Evolutionary conservation across 2,329 filamentous ascomycete species (phyloP), one percentile per base, ranked within the genome.

Genomic region (Penicillium sp.): DNA sequence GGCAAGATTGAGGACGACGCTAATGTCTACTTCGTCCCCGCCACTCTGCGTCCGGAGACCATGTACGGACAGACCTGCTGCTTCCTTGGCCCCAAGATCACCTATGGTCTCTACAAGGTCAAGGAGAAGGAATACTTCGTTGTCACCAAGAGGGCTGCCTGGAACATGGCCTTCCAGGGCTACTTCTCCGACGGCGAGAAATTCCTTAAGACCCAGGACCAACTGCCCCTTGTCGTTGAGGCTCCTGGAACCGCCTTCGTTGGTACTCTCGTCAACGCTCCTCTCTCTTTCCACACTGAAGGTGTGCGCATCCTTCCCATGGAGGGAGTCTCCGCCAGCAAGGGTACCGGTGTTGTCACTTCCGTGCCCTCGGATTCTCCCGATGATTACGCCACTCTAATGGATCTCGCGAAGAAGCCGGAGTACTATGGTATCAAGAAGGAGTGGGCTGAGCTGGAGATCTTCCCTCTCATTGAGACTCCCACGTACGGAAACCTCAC

Each of bases 11-110:
- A 91, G 6, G 78, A 83, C 31, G 82, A 80, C 56, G 84, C 87
- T 40, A 85, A 85, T 54, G 84, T 96, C 49, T 97, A 85, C 74
- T 85, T 97, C 62, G 82, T 97, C 12, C 87, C 93, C 10, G 93
- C 93, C 13, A 97, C 93, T 48, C 79, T 98, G 54, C 80, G 93
- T 54, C 88, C 93, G 2, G 93, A 98, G 76, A 98, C 93, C 32
- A 97, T 98, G 91, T 98, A 97, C 67, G 94, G 93, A 34, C 93
- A 97, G 71, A 94, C 84, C 3, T 94, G 88, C 73, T 95, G 90
- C 69, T 98, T 97, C 61, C 88, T 98, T 41, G 88, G 89, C 3
- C 91, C 93, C 9, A 87, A 85, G 65, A 85, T 97, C 63, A 81
- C 77, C 39, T 98, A 98, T 64, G 91, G 91, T 44, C 74, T 98